Percentiles rank a stretch among this genome's conserved stretches.
Conservation (phyloP, 305 asterid species). For the Coffea humblotiana region DNA sequence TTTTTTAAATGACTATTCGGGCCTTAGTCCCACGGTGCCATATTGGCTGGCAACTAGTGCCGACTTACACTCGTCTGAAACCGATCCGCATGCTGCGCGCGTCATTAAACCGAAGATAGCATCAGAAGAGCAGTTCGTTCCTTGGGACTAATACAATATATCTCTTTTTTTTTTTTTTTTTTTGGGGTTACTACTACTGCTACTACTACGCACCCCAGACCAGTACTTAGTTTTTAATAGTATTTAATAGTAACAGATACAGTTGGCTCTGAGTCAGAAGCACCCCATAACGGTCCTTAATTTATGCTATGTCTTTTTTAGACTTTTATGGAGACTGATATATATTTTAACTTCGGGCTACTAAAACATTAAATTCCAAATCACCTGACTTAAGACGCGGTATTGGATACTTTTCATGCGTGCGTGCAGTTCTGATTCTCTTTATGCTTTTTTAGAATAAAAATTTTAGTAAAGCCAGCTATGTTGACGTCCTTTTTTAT, state of each 20-base stretch:
- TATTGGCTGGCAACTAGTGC: background rate
- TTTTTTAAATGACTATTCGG: too few species aligned
- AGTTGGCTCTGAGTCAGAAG: conserved; percentile 1
- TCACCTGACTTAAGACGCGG: background rate
- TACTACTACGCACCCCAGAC: background rate
- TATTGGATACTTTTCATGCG: background rate
- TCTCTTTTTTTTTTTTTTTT: too few species aligned
- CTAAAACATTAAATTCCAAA: background rate
- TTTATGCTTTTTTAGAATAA: background rate
- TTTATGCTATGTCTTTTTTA: background rate
- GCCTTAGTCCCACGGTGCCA: background rate
- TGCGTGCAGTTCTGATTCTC: background rate
- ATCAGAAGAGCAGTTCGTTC: too few species aligned
- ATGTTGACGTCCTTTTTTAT: background rate
- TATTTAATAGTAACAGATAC: background rate
- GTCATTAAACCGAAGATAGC: too few species aligned
- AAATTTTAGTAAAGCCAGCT: background rate
- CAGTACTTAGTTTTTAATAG: background rate
- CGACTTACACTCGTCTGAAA: background rate
- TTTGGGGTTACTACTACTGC: too few species aligned
- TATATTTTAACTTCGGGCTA: background rate
- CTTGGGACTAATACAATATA: too few species aligned
- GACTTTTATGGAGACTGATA: background rate
- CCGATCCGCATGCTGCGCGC: background rate
- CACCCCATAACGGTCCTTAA: conserved; percentile 6